Evolutionary conservation across 2,329 filamentous ascomycete genomes (phyloP), one percentile per base, ranked within the genome.

Genomic region (Penicillium sp.): DNA sequence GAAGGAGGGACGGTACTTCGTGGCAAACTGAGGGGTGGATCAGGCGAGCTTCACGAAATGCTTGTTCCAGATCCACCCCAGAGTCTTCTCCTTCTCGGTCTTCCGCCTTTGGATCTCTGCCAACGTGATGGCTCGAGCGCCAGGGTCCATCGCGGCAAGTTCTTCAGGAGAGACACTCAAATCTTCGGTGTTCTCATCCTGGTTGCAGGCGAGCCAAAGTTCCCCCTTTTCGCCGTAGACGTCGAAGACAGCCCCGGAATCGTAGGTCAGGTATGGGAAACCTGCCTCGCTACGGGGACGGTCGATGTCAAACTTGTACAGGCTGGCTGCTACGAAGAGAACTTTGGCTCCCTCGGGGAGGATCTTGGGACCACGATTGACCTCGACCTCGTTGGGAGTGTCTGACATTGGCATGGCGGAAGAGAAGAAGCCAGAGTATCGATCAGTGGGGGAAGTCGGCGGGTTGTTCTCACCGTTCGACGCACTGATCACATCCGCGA

Each of bases 41-140:
- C 61, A 75, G 22, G 50, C 61, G 17, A 86, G 73, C 58, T 83
- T 83, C 45, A 90, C 90, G 83, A 99, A 99, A 80, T 99, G 95
- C 78, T 97, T 97, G 72, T 93, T 96, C 95, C 95, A 99, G 72
- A 99, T 97, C 95, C 95, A 99, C 56, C 95, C 95, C 37, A 55
- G 37, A 30, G 53, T 55, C 24, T 42, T 42, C 17, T 55, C 53
- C 17, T 55, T 55, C 53, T 55, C 53, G 1, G 35, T 40, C 53
- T 42, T 55, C 38, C 53, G 53, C 24, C 53, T 19, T 8, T 55
- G 53, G 7, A 40, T 55, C n/a, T 51, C 47, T 2, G 28, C 47
- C 28, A 51, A 22, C 9, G 28, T 51, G 47, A 51, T 51, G 3
- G 47, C 28, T 13, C 47, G 47, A 22, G 47, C 47, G 17, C 47